Evolutionary conservation across 306 rosid species (phyloP).

Genomic region (Chamaecrista fasciculata): DNA sequence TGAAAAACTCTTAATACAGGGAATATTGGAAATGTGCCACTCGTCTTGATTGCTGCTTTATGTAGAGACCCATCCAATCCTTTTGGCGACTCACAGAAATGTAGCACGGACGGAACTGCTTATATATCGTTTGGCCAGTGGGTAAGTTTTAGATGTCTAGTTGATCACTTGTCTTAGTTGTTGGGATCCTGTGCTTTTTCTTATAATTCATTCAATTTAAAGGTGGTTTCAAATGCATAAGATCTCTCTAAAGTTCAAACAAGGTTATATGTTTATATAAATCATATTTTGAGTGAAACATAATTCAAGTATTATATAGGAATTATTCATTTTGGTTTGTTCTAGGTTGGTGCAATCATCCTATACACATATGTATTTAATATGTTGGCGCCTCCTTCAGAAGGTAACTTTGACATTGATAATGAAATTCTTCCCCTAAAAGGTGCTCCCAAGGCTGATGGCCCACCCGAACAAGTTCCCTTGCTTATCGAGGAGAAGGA

Average conservation of each 20-base stretch:
- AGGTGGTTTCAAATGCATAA: background rate
- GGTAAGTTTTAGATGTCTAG: conserved; percentile 53
- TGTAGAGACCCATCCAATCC: conserved; percentile 80
- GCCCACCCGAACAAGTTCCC: conserved; percentile 55
- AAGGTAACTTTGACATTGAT: conserved; percentile 78
- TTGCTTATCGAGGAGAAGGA: conserved; percentile 60
- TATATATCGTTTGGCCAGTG: conserved; percentile 96
- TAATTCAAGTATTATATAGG: background rate
- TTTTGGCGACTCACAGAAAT: conserved; percentile 64
- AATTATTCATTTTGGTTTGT: conserved; percentile 26
- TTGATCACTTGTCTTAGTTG: conserved; percentile 5
- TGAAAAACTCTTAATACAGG: conserved; percentile 50
- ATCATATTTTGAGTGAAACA: too few relatives aligned
- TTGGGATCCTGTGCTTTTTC: background rate
- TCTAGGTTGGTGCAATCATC: conserved; percentile 94
- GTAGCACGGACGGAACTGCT: conserved; percentile 87
- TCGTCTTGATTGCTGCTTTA: conserved; percentile 81
- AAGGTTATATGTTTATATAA: too few relatives aligned
- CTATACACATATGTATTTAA: conserved; percentile 86
- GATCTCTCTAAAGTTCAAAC: conserved; percentile 11
- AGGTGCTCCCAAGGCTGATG: conserved; percentile 30
- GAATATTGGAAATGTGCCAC: conserved; percentile 95
- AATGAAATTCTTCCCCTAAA: conserved; percentile 56
- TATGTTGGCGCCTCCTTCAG: conserved; percentile 95
- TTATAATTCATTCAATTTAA: background rate